Percentiles rank a stretch among this genome's conserved stretches.
Evolutionary conservation across 2,329 filamentous ascomycete species (phyloP).

Genomic region (Ophiostoma himal-ulmi): DNA sequence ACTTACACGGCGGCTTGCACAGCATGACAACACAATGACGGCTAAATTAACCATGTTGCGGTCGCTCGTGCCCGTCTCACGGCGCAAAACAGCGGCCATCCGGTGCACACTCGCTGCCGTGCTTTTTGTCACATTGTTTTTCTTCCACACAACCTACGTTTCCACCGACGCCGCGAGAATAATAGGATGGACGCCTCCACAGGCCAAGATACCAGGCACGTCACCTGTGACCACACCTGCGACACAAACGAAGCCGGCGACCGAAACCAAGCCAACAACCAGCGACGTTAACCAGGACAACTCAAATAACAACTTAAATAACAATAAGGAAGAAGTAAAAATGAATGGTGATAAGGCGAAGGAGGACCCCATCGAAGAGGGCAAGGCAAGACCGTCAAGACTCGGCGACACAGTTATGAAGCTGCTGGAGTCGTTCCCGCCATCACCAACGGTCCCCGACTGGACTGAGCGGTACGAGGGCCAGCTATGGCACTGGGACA

Average conservation of each 20-base stretch:
- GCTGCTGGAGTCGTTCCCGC: slow-evolving; percentile 15
- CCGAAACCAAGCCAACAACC: background rate
- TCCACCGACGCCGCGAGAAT: background rate
- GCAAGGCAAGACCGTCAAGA: background rate
- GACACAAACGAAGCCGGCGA: background rate
- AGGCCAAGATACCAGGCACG: background rate
- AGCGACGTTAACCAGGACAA: background rate
- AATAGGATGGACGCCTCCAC: slow-evolving; percentile 5
- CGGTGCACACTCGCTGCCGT: background rate
- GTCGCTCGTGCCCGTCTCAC: background rate
- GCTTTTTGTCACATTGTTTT: background rate
- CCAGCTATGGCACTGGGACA: slow-evolving; percentile 19
- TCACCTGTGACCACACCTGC: background rate
- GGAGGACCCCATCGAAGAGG: background rate
- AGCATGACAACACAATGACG: slow-evolving; percentile 6
- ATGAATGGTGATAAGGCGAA: no score
- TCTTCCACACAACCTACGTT: background rate
- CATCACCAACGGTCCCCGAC: slow-evolving; percentile 7
- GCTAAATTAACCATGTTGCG: background rate
- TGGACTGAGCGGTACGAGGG: slow-evolving; percentile 20
- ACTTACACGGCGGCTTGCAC: background rate
- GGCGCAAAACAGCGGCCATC: background rate
- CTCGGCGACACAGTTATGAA: slow-evolving; percentile 16
- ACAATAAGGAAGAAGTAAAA: background rate
- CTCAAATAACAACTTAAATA: background rate